Percentiles rank a stretch among this genome's conserved stretches.
Evolutionary conservation across 306 rosid genomes (phyloP).

Genomic region (Cyamopsis tetragonoloba): DNA sequence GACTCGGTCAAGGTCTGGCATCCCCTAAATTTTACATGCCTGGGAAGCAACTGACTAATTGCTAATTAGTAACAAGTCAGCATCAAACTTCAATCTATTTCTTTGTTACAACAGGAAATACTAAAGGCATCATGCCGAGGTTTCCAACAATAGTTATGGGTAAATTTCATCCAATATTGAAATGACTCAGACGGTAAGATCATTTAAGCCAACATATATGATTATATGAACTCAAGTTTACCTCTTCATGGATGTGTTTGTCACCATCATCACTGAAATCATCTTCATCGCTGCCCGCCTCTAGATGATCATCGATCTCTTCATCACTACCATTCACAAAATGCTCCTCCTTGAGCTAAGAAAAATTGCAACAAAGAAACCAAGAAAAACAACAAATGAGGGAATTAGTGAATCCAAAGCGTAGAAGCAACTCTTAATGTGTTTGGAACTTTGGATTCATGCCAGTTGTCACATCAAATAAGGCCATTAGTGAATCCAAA

Average conservation of each 20-base stretch:
- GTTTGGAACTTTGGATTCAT: too few species aligned
- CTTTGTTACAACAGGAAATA: not conserved
- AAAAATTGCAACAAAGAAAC: not conserved
- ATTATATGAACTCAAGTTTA: slow-evolving; percentile 14
- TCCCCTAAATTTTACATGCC: not conserved
- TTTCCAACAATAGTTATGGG: not conserved
- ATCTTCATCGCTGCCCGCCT: slow-evolving; percentile 66
- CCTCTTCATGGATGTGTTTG: slow-evolving; percentile 58
- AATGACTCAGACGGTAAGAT: not conserved
- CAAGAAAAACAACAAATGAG: not conserved
- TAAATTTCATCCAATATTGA: not conserved
- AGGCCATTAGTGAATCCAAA: too few species aligned
- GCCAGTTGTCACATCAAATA: too few species aligned
- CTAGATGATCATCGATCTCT: slow-evolving; percentile 65
- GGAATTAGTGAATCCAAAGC: too few species aligned
- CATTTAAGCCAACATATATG: not conserved
- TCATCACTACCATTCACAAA: slow-evolving; percentile 82
- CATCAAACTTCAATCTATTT: not conserved
- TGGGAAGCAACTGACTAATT: not conserved
- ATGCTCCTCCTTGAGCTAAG: slow-evolving; percentile 65
- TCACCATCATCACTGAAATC: slow-evolving; percentile 58
- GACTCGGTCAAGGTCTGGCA: not conserved
- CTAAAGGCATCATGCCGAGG: not conserved
- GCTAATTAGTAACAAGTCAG: not conserved
- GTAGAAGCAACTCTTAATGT: too few species aligned